phyloP scores from a whole-genome alignment of 78 protist species.

The Dictyostelium brefeldianum region DNA sequence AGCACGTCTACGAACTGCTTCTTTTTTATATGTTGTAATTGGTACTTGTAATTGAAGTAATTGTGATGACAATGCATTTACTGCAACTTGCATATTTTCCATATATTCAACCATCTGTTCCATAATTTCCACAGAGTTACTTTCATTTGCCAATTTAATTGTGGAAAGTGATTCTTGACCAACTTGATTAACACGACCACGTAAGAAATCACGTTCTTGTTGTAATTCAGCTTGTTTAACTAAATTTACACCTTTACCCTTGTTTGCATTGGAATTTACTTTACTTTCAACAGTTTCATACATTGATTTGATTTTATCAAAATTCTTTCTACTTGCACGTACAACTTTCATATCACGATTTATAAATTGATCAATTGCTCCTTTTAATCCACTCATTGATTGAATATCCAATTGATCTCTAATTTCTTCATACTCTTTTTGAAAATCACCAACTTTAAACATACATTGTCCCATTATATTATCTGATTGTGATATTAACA shows the following conservation, averaged over 20 bases:
- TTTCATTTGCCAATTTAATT: conserved; percentile 42
- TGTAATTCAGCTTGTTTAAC: conserved; percentile 73
- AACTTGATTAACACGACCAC: conserved; percentile 6
- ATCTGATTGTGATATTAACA: conserved; percentile 77
- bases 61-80: not conserved
- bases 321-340: conserved; percentile 49
- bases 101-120: conserved; percentile 72
- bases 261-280: conserved; percentile 25
- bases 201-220: conserved; percentile 66
- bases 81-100: conserved; percentile 33
- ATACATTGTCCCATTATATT: conserved; percentile 68
- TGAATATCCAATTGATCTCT: conserved; percentile 57
- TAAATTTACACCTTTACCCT: conserved; percentile 71
- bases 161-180: conserved; percentile 54
- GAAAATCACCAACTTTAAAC: conserved; percentile 75
- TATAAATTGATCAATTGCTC: conserved; percentile 63
- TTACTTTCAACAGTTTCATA: conserved; percentile 43
- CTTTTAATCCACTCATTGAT: conserved; percentile 47
- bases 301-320: conserved; percentile 48
- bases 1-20: conserved; percentile 18
- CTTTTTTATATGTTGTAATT: conserved; percentile 38
- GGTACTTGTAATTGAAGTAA: conserved; percentile 32
- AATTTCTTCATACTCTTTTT: conserved; percentile 43
- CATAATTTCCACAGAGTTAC: conserved; percentile 64
- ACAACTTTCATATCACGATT: conserved; percentile 63